Evolutionary conservation across 2,329 filamentous ascomycete genomes (phyloP), one percentile per base, ranked within the genome.

Genomic region (Colletotrichum tofieldiae): DNA sequence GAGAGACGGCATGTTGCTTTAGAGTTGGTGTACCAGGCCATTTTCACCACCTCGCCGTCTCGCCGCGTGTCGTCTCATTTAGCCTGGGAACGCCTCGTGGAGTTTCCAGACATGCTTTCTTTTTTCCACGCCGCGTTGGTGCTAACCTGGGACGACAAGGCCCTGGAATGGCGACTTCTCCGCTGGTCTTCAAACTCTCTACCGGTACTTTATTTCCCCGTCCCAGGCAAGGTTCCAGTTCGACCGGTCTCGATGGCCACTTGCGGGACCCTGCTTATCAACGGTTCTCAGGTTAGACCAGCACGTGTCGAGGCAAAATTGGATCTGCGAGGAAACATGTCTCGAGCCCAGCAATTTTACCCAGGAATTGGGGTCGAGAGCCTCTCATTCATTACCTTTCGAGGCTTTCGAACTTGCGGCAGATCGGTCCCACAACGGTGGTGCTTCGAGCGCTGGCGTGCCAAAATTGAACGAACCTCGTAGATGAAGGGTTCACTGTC

Each of bases 1-100:
- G 59, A 55, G 47, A 71, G 63, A 45, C 60, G 67, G 63, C 60
- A 67, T 41, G 64, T 64, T 72, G 54, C 55, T 72, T 73, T 73
- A 73, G 55, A 72, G 68, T 72, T 71, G 49, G 49, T 29, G 49
- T 23, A 20, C 64, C 54, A 29, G 52, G 45, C 45, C 49, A 49
- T 47, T 59, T 52, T 47, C 54, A 60, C 67, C 47, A 63, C 45
- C 43, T 63, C 58, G 56, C 47, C 58, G 52, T 45, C 45, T 58
- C n/a, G 47, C 43, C 43, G 51, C 37, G 20, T 67, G 68, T 62
- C 59, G 68, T 72, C 68, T 60, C 68, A 39, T 72, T 68, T 55
- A 65, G 47, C 45, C 49, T 45, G 54, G 49, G 18, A 63, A 64
- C 56, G 64, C 59, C 68, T 68, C 59, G 54, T 68, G 51, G 59